Evolutionary conservation across 139 green algal genomes (phyloP).

Genomic region (Closterium sp.): DNA sequence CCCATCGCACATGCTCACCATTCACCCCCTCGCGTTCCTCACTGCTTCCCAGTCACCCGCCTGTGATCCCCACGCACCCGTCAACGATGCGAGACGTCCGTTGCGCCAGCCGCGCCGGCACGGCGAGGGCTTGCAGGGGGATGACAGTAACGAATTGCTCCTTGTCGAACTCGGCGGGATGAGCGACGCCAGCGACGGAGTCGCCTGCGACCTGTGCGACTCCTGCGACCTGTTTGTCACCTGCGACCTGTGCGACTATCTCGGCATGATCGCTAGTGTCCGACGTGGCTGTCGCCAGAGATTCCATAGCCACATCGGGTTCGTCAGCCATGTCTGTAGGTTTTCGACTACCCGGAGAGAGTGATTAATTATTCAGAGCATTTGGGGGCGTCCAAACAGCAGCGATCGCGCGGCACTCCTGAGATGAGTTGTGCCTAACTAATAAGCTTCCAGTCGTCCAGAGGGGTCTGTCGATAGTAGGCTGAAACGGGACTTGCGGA

Average conservation of each 20-base stretch:
- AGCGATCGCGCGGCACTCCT: too few relatives aligned
- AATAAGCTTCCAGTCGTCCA: too few relatives aligned
- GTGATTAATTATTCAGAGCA: too few relatives aligned
- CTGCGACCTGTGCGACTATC: not conserved
- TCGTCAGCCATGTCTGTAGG: not conserved
- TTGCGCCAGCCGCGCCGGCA: not conserved
- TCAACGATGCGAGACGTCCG: not conserved
- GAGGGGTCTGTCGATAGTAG: too few relatives aligned
- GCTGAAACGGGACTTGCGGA: too few relatives aligned
- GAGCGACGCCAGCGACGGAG: not conserved
- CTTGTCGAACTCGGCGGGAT: not conserved
- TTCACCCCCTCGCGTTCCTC: not conserved
- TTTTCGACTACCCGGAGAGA: not conserved
- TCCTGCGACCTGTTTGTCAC: not conserved
- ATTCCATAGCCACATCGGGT: not conserved
- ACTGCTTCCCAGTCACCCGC: not conserved
- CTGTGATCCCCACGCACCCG: not conserved
- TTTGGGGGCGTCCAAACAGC: not conserved
- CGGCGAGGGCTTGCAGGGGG: not conserved
- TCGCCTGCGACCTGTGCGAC: not conserved
- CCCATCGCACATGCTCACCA: not conserved
- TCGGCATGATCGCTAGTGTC: not conserved
- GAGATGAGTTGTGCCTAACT: too few relatives aligned
- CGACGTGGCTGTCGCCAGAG: not conserved
- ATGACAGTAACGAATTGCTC: not conserved